Evolutionary conservation across 208 protist genomes (phyloP).

Genomic region (Acanthamoeba quina): DNA sequence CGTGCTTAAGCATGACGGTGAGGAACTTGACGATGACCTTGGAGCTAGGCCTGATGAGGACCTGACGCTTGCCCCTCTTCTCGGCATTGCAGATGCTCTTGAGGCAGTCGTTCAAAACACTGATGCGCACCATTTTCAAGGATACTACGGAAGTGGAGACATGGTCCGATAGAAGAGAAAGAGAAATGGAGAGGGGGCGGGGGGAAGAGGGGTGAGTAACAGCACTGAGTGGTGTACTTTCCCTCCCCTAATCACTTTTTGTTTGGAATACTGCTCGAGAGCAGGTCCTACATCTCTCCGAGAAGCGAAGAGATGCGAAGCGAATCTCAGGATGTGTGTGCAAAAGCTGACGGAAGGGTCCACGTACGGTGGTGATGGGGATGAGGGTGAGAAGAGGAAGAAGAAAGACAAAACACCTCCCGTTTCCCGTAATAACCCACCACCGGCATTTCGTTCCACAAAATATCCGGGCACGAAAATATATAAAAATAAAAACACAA

Average conservation of each 20-base stretch:
- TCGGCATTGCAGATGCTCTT: slow-evolving; percentile 99
- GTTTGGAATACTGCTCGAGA: neutral
- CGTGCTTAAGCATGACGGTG: slow-evolving; percentile 99
- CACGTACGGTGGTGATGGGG: slow-evolving; percentile 60
- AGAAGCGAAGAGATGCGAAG: neutral
- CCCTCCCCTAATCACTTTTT: slow-evolving; percentile 30
- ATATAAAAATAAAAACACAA: too few relatives aligned
- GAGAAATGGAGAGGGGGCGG: neutral
- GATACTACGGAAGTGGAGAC: neutral
- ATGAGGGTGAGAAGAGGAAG: slow-evolving; percentile 40
- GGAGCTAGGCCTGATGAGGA: slow-evolving; percentile 96
- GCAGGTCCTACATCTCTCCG: neutral
- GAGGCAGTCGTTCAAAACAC: slow-evolving; percentile 98
- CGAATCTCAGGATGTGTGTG: neutral
- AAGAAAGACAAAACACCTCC: neutral
- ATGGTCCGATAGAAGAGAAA: too few relatives aligned
- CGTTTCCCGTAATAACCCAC: neutral
- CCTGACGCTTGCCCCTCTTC: slow-evolving; percentile 99
- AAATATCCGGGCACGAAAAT: too few relatives aligned
- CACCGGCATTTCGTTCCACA: neutral
- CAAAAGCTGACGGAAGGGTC: neutral
- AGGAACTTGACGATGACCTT: slow-evolving; percentile 99
- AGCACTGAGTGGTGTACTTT: neutral
- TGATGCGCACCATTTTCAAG: slow-evolving; percentile 98
- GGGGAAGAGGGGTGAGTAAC: slow-evolving; percentile 60